Evolutionary conservation across 2,329 filamentous ascomycete genomes (phyloP).

Genomic region (Penicillium brevicompactum): DNA sequence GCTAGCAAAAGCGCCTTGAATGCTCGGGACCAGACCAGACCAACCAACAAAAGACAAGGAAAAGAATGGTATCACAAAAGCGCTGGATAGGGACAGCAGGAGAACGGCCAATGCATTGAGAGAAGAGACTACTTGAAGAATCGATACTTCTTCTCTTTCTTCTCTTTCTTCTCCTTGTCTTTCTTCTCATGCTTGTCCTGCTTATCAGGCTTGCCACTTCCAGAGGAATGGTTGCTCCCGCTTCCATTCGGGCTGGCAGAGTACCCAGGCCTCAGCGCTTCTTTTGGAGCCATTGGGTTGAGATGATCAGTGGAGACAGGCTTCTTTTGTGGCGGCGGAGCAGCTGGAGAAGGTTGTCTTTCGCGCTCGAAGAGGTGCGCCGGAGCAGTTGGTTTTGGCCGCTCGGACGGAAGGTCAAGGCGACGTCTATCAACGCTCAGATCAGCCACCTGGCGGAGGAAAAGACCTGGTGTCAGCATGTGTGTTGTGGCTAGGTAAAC

Average conservation of each 20-base stretch:
- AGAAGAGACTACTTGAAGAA: conserved; percentile 48
- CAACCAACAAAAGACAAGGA: conserved; percentile 17
- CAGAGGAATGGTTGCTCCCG: conserved; percentile 24
- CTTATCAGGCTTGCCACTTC: conserved; percentile 33
- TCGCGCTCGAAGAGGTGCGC: conserved; percentile 81
- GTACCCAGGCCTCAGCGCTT: conserved; percentile 40
- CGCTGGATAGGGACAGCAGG: conserved; percentile 23
- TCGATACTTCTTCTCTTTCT: conserved; percentile 60
- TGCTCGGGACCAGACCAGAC: conserved; percentile 16
- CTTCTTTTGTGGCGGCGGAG: conserved; percentile 27
- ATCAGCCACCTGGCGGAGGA: conserved; percentile 79
- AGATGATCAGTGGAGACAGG: conserved; percentile 22
- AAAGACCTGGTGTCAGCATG: conserved; percentile 85
- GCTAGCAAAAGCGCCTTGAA: conserved; percentile 17
- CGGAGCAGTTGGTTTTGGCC: conserved; percentile 78
- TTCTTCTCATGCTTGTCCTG: conserved; percentile 55
- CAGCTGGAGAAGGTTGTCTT: conserved; percentile 54
- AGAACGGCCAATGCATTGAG: not conserved
- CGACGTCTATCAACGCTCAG: conserved; percentile 73
- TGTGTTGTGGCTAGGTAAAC: conserved; percentile 88
- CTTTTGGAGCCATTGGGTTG: conserved; percentile 32
- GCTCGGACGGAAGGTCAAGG: conserved; percentile 78
- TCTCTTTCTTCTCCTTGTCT: conserved; percentile 57
- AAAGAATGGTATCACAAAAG: conserved; percentile 40
- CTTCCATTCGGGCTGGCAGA: conserved; percentile 36